Conservation (phyloP, 2,329 filamentous ascomycete genomes). For the Cadophora gregata region DNA sequence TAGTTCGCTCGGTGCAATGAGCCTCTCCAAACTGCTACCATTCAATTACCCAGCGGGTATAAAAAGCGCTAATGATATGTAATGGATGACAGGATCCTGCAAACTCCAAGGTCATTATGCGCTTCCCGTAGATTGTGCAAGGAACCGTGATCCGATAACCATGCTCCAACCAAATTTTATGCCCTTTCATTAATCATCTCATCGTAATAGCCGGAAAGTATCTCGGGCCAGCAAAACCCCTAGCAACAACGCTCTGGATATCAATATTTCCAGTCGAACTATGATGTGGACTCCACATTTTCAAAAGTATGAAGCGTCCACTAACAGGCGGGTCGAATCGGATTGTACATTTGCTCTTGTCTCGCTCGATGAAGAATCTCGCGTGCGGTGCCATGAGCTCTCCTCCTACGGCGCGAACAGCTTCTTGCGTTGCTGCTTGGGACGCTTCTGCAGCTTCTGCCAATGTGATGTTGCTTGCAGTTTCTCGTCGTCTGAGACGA, state of each 20-base stretch:
- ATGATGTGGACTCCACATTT: conserved; percentile 83
- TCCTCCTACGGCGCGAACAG: conserved; percentile 60
- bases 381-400: conserved; percentile 75
- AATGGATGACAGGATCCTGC: not conserved
- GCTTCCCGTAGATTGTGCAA: no score
- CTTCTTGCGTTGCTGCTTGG: conserved; percentile 61
- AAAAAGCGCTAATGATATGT: not conserved
- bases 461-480: conserved; percentile 43
- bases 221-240: conserved; percentile 84
- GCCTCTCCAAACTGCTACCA: not conserved
- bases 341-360: conserved; percentile 85
- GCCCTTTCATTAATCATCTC: conserved; percentile 23
- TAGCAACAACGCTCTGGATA: conserved; percentile 83
- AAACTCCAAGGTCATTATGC: not conserved
- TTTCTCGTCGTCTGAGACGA: conserved; percentile 38
- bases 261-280: conserved; percentile 77
- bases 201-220: conserved; percentile 72
- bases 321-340: conserved; percentile 84
- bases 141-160: not conserved
- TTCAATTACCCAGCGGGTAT: not conserved
- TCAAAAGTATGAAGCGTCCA: conserved; percentile 83
- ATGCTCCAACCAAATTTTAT: not conserved
- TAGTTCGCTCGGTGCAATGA: not conserved
- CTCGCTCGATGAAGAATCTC: conserved; percentile 81
- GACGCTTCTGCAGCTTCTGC: conserved; percentile 41